Percentiles rank a stretch among this genome's conserved stretches.
These are phyloP conservation scores for fission yeast (Schizosaccharomyces pombe) DNA, from an alignment of 805 yeast species.

Conservation along the genomic window DNA sequence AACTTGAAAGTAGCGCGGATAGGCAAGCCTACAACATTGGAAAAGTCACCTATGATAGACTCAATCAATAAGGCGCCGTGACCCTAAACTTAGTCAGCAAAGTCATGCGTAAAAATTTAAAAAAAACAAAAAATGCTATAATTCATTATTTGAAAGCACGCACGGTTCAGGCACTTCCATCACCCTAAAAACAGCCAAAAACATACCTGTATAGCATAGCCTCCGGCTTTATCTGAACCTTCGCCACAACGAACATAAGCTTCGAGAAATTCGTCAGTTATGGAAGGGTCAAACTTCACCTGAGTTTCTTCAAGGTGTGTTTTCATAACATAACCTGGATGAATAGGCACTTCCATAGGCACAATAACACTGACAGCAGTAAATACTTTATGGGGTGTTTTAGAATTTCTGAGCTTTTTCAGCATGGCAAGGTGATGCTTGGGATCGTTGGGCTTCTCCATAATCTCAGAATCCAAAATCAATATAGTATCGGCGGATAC, in stretches of 20 bases:
- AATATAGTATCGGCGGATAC: conserved; percentile 63
- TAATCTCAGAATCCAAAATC: conserved; percentile 29
- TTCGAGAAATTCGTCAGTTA: conserved; percentile 32
- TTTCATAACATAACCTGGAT: conserved; percentile 21
- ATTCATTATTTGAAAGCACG: too few species aligned
- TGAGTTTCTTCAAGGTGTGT: conserved; percentile 22
- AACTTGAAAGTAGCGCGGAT: conserved; percentile 29
- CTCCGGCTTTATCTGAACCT: conserved; percentile 74
- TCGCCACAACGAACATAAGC: conserved; percentile 48
- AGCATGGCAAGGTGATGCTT: conserved; percentile 29
- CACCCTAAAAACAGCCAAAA: too few species aligned
- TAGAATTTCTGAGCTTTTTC: conserved; percentile 23
- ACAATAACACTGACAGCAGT: conserved; percentile 31
- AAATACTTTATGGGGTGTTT: conserved; percentile 24
- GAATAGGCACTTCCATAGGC: conserved; percentile 20
- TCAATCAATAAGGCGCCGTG: conserved; percentile 35
- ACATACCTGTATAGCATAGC: conserved; percentile 33
- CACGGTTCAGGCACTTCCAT: too few species aligned
- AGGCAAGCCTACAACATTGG: conserved; percentile 77
- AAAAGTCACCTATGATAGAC: conserved; percentile 53
- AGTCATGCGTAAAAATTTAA: not conserved
- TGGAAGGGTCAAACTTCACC: conserved; percentile 17
- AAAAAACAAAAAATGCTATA: not conserved
- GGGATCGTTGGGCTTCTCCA: conserved; percentile 59
- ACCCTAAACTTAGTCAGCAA: conserved; percentile 25